Conservation (phyloP, 495 filamentous ascomycete species). For the Neurospora sp. region DNA sequence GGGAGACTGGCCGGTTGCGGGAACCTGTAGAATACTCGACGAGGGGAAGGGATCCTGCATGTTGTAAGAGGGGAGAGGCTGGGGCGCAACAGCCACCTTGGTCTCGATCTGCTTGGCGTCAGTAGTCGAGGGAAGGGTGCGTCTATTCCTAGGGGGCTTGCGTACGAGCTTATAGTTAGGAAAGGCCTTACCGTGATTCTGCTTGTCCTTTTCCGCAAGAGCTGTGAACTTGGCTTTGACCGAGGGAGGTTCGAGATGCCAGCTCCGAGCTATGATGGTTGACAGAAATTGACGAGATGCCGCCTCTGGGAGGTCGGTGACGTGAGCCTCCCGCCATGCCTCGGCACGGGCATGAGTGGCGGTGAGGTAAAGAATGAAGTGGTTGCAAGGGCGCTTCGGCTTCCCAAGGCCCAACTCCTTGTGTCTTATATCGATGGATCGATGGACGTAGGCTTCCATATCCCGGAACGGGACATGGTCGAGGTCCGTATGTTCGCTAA, state of each 20-base stretch:
- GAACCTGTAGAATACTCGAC: neutral
- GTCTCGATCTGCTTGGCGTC: neutral
- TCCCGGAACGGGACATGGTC: neutral
- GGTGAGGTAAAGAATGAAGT: neutral
- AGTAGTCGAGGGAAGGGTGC: neutral
- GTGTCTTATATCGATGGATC: neutral
- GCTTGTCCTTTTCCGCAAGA: neutral
- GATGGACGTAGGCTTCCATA: neutral
- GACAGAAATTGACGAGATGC: neutral
- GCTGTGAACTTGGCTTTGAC: neutral
- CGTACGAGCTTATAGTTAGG: neutral
- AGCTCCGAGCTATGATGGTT: neutral
- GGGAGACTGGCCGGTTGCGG: neutral
- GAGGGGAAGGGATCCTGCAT: neutral
- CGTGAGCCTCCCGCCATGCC: neutral
- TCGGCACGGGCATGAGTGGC: neutral
- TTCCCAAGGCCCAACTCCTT: neutral
- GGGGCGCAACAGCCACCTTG: neutral
- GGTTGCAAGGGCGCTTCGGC: neutral
- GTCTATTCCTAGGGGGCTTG: neutral
- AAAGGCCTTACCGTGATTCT: neutral
- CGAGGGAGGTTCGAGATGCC: neutral
- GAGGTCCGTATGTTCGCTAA: neutral
- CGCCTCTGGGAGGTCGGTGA: neutral
- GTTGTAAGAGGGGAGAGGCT: neutral